Conservation (phyloP, 2,329 filamentous ascomycete genomes). For the Botrytis hyacinthi region DNA sequence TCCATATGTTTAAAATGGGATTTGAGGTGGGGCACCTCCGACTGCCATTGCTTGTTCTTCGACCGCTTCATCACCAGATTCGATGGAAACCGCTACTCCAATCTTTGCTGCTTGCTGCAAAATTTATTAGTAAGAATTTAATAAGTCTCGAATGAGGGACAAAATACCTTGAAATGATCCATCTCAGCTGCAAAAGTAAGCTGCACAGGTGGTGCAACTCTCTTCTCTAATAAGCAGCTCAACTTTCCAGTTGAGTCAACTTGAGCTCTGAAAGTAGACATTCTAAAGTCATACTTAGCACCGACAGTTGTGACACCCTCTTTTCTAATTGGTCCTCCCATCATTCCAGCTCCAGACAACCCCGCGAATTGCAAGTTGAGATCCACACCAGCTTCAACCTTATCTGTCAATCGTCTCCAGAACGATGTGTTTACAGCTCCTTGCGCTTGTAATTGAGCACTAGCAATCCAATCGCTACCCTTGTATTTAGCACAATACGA, state of each 20-base stretch:
- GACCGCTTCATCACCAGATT: conserved; percentile 79
- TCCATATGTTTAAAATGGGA: conserved; percentile 58
- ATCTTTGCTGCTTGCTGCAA: conserved; percentile 88
- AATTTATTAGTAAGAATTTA: conserved; percentile 35
- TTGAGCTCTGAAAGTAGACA: conserved; percentile 93
- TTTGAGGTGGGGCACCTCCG: conserved; percentile 50
- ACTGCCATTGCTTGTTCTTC: conserved; percentile 74
- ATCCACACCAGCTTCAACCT: conserved; percentile 94
- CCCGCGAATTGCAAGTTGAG: conserved; percentile 82
- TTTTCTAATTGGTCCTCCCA: conserved; percentile 74
- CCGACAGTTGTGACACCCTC: conserved; percentile 90
- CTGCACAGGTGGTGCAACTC: conserved; percentile 85
- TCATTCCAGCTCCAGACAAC: conserved; percentile 60
- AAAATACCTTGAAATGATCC: conserved; percentile 87
- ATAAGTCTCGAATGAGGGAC: background rate
- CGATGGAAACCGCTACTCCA: conserved; percentile 88
- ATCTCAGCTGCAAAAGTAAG: conserved; percentile 96
- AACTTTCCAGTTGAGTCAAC: conserved; percentile 94
- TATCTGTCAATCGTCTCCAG: conserved; percentile 90
- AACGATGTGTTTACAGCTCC: conserved; percentile 87
- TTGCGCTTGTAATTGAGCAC: conserved; percentile 76
- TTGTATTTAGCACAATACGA: conserved; percentile 94
- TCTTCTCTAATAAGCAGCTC: conserved; percentile 90
- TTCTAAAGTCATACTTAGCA: conserved; percentile 97
- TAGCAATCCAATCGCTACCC: conserved; percentile 87